Conservation (phyloP, 108 stramenopile species). For the Poteriospumella lacustris region DNA sequence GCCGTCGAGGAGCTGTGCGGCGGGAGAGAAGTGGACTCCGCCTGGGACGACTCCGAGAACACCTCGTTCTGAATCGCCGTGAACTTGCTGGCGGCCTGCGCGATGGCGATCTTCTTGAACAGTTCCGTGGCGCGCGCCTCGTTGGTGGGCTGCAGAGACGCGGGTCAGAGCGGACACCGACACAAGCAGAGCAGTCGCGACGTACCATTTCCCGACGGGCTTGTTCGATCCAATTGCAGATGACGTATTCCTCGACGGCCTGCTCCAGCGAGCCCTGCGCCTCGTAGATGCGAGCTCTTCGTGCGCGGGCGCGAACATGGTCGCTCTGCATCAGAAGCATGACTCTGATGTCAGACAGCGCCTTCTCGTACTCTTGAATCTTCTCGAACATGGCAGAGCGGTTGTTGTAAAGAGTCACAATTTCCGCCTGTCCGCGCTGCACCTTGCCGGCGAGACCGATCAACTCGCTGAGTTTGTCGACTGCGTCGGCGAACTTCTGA, state of each 20-base stretch:
- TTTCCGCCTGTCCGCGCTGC: background rate
- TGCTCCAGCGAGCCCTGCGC: background rate
- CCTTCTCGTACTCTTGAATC: background rate
- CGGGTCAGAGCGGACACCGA: background rate
- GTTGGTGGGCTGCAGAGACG: background rate
- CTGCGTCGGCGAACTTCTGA: background rate
- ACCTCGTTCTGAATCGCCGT: background rate
- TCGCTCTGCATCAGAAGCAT: conserved; percentile 1
- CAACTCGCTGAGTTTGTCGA: conserved; percentile 4
- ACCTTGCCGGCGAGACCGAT: background rate
- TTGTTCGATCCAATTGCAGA: background rate
- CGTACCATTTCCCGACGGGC: background rate
- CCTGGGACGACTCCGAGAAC: background rate
- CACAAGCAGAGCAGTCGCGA: background rate
- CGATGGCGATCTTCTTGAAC: background rate
- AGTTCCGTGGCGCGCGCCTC: background rate
- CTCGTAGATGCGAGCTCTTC: background rate
- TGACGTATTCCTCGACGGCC: background rate
- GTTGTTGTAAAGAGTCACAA: conserved; percentile 10
- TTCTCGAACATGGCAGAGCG: conserved; percentile 29
- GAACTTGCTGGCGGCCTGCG: background rate
- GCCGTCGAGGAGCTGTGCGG: background rate
- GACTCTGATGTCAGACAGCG: background rate
- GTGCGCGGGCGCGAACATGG: background rate
- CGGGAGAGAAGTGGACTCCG: background rate